Base-by-base conservation (phyloP, 2,329 filamentous ascomycete genomes). In the Berkeleyomyces rouxiae region DNA sequence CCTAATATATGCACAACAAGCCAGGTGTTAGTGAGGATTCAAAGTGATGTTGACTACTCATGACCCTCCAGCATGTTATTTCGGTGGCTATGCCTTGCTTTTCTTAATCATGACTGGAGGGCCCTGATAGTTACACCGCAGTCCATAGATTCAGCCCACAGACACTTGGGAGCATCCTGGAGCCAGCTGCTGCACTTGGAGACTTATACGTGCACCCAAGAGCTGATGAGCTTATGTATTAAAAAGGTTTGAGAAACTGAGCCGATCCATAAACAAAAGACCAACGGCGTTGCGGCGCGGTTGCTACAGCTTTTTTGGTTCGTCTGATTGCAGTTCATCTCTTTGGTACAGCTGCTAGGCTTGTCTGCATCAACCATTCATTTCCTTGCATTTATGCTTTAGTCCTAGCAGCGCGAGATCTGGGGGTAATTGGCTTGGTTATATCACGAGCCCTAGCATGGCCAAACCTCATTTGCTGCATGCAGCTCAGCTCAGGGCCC, bases 361-460 rank as follows among this genome's bases (percentile, higher is more conserved):
- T 43, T 43, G 42, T 43, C 42, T 11, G 42, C 42, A 43, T 10
- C 42, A 43, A 43, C 42, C 31, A 11, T 53, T 53, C 49, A 53
- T 53, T 53, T 53, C 49, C 49, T n/a, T 37, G 49, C 33, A 37
- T 53, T 53, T 43, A 43, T 43, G 42, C 7, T 43, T 43, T 13
- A 43, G n/a, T 43, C 2, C 42, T 10, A 43, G 5, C 42, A 13
- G 49, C 13, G 49, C 49, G 6, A 53, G 49, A 51, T 51, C 23
- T 51, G 46, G 46, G 51, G 31, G 51, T 11, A 39, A 39, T 55
- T 55, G 51, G 51, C 51, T 55, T 55, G 23, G 23, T 23, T 23
- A 55, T 55, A 55, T 55, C 51, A 55, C 51, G 51, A 55, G 51
- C 51, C 51, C n/a, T 37, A 55, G 10, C 51, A 39, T 55, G 49